phyloP scores from a whole-genome alignment of 1,139 yeast species.

The Hansenula sp. region DNA sequence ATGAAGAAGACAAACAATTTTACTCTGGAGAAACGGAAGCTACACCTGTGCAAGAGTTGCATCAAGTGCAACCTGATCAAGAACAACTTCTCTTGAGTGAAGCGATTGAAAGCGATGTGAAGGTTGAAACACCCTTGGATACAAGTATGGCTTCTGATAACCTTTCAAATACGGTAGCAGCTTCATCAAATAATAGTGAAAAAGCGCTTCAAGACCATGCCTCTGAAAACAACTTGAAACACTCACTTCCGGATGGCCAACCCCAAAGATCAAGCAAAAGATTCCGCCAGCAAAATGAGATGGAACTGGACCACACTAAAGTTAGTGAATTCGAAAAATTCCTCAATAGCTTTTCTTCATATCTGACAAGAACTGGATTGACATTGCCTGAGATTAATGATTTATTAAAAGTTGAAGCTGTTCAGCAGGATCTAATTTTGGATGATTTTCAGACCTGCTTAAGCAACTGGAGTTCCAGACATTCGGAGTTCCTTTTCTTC shows the following conservation, averaged over 20 bases:
- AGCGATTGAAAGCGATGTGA: too few species aligned
- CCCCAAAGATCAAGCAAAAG: constrained; percentile 35
- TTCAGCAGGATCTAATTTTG: neutral
- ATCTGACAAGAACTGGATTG: neutral
- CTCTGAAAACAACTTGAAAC: neutral
- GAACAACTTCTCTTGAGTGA: too few species aligned
- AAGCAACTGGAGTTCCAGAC: neutral
- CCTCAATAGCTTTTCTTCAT: neutral
- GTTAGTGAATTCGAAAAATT: constrained; percentile 8
- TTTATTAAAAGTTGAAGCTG: neutral
- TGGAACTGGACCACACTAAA: constrained; percentile 15
- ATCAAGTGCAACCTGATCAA: too few species aligned
- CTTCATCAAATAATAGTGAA: neutral
- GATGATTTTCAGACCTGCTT: neutral
- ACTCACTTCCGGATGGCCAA: constrained; percentile 8
- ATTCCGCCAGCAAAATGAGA: constrained; percentile 27
- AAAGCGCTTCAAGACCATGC: neutral
- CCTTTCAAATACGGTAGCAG: too few species aligned
- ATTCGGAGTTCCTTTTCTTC: neutral
- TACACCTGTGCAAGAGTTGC: too few species aligned
- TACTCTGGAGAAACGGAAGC: too few species aligned
- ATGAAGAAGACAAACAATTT: neutral
- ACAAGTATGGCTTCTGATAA: too few species aligned
- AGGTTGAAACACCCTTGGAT: too few species aligned
- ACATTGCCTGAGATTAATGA: too few species aligned